Percentiles rank a stretch among this genome's conserved stretches.
These are phyloP conservation scores for Cryptosporidium muris DNA, from an alignment of 169 alveolate species.

Conservation along the genomic window DNA sequence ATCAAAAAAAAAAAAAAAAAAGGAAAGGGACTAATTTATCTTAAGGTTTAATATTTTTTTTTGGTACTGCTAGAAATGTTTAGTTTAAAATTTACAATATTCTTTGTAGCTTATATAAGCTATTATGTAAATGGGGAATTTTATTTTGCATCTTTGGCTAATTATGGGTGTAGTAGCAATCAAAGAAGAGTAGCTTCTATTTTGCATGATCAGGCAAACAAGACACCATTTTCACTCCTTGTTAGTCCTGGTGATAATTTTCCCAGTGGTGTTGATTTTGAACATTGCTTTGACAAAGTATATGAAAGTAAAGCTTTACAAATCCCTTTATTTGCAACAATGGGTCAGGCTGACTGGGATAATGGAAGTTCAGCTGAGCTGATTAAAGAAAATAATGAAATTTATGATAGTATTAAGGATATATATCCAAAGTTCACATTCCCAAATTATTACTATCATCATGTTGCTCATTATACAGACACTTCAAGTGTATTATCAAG, in stretches of 20 bases:
- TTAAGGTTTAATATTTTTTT: slow-evolving; percentile 27
- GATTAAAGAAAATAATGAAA: slow-evolving; percentile 28
- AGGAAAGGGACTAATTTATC: slow-evolving; percentile 13
- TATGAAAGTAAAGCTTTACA: slow-evolving; percentile 56
- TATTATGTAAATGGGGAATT: slow-evolving; percentile 36
- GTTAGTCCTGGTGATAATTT: slow-evolving; percentile 70
- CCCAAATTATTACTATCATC: slow-evolving; percentile 65
- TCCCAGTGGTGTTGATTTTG: slow-evolving; percentile 67
- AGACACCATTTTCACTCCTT: slow-evolving; percentile 51
- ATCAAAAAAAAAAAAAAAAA: background rate
- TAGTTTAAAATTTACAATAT: too few species aligned
- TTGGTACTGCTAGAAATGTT: background rate
- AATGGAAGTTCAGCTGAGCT: slow-evolving; percentile 54
- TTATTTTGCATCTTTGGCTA: slow-evolving; percentile 67
- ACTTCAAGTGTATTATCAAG: slow-evolving; percentile 62
- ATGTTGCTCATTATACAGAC: slow-evolving; percentile 70
- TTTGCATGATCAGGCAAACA: slow-evolving; percentile 39
- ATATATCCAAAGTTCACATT: slow-evolving; percentile 51
- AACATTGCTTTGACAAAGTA: slow-evolving; percentile 59
- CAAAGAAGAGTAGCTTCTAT: slow-evolving; percentile 33
- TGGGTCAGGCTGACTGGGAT: slow-evolving; percentile 71
- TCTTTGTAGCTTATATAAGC: too few species aligned
- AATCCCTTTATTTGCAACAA: slow-evolving; percentile 40
- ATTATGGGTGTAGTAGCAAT: slow-evolving; percentile 66
- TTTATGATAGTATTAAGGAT: slow-evolving; percentile 64